Conservation (phyloP, 352 stramenopile genomes). For the Phytophthora macrochlamydospora region DNA sequence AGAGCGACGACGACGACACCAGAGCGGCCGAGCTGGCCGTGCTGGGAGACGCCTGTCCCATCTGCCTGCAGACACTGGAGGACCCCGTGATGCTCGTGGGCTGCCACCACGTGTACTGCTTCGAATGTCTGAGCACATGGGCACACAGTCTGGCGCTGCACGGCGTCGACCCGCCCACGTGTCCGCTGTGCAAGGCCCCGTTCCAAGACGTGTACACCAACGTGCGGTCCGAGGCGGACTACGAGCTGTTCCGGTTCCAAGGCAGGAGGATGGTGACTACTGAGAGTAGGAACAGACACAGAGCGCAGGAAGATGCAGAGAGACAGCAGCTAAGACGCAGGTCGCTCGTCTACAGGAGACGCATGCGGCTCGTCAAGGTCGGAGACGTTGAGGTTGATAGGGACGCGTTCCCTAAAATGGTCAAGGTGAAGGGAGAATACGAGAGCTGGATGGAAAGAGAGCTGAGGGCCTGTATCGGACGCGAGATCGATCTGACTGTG, state of each 20-base stretch:
- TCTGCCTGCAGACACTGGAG: slow-evolving; percentile 66
- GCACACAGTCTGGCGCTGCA: slow-evolving; percentile 60
- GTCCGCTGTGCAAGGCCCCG: slow-evolving; percentile 69
- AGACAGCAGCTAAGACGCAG: slow-evolving; percentile 35
- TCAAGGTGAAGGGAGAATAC: slow-evolving; percentile 67
- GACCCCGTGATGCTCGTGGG: slow-evolving; percentile 60
- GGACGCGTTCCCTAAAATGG: slow-evolving; percentile 33
- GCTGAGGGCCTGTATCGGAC: slow-evolving; percentile 67
- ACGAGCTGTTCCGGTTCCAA: slow-evolving; percentile 57
- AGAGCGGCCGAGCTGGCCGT: slow-evolving; percentile 51
- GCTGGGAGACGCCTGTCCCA: slow-evolving; percentile 69
- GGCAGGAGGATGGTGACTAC: slow-evolving; percentile 19
- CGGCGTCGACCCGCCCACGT: slow-evolving; percentile 54
- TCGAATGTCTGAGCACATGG: slow-evolving; percentile 70
- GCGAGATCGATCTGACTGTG: slow-evolving; percentile 68
- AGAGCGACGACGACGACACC: slow-evolving; percentile 19
- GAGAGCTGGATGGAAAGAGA: slow-evolving; percentile 66
- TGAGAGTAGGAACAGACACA: slow-evolving; percentile 13
- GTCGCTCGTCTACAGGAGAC: slow-evolving; percentile 60
- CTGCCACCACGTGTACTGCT: slow-evolving; percentile 81
- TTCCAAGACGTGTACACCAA: slow-evolving; percentile 68
- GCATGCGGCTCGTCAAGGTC: slow-evolving; percentile 59
- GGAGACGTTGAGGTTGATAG: slow-evolving; percentile 35
- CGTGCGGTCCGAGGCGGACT: slow-evolving; percentile 70
- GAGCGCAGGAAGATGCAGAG: slow-evolving; percentile 5